Conservation (phyloP, 352 stramenopile species). For the Globisporangium iwayamae region DNA sequence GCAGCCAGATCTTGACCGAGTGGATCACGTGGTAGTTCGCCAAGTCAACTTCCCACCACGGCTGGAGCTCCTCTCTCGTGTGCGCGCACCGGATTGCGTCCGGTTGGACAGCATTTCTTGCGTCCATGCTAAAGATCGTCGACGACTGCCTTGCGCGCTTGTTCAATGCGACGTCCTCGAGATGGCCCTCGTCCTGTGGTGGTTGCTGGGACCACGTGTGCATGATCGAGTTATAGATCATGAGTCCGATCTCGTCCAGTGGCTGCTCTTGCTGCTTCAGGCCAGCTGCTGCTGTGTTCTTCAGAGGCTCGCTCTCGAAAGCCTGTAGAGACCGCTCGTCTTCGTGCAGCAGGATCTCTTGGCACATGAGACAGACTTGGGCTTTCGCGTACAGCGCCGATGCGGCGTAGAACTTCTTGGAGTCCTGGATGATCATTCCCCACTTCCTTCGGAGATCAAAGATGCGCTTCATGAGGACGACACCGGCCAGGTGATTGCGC, state of each 20-base stretch:
- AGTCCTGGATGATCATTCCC: conserved; percentile 40
- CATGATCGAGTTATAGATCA: conserved; percentile 40
- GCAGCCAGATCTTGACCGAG: conserved; percentile 43
- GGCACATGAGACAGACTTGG: conserved; percentile 39
- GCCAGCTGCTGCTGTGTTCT: neutral
- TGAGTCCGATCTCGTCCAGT: conserved; percentile 20
- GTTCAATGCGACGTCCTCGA: conserved; percentile 35
- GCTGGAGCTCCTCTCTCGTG: conserved; percentile 48
- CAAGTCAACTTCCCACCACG: conserved; percentile 56
- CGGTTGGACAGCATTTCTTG: conserved; percentile 30
- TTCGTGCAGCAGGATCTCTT: conserved; percentile 38
- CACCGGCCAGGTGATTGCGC: conserved; percentile 32
- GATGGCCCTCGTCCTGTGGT: conserved; percentile 10
- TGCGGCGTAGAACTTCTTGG: conserved; percentile 34
- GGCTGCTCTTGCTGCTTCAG: neutral
- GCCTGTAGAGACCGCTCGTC: conserved; percentile 18
- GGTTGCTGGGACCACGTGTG: conserved; percentile 29
- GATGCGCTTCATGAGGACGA: conserved; percentile 50
- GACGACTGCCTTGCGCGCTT: conserved; percentile 48
- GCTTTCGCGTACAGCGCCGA: conserved; percentile 38
- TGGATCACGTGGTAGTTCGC: conserved; percentile 49
- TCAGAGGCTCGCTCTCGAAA: neutral
- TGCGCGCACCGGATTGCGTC: conserved; percentile 30
- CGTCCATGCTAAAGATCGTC: conserved; percentile 34
- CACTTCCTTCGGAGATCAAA: conserved; percentile 42